Evolutionary conservation across 805 yeast species (phyloP), one percentile per base, ranked within the genome.

Genomic region (Candida qinlingensis): DNA sequence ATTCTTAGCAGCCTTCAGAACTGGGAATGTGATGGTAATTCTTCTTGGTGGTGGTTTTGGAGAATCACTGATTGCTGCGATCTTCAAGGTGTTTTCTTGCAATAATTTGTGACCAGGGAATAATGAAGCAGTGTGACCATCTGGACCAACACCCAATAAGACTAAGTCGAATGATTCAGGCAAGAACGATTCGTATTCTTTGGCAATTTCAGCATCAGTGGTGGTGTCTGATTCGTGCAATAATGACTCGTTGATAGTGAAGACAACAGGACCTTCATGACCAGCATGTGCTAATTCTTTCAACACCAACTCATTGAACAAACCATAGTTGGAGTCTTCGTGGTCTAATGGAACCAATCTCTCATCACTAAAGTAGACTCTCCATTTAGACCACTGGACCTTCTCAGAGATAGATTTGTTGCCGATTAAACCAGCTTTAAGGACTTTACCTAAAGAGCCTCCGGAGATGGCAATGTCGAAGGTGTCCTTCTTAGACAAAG

Each of bases 31-130:
- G 64, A 90, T 73, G 3, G 96, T 87, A 68, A 90, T 86, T 73
- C 97, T 81, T 73, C 91, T 82, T 65, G 91, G 83, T 38, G 97
- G 97, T 33, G 96, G 96, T 68, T 91, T 91, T 65, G 97, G 97
- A 9, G 96, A 86, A 64, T 90, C 92, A 44, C 75, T 73, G 53
- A 91, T 79, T 59, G 79, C 68, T 8, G 91, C 80, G 49, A 90
- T 83, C 39, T 67, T 65, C 51, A 73, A 69, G 8, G 63, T 44
- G 29, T 69, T 64, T 62, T 85, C 92, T 36, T 75, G 54, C 48
- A 90, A 72, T 58, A 88, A 73, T 51, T 66, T 59, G 65, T 89
- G 96, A 5, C 85, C 90, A 10, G 97, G 97, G 78, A 90, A 90
- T 54, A 90, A 72, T 1, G 97, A 90, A 70, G 96, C 87, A 5